These are phyloP conservation scores for Suillus brevipes DNA, from an alignment of 768 basidiomycete species.

Conservation along the genomic window DNA sequence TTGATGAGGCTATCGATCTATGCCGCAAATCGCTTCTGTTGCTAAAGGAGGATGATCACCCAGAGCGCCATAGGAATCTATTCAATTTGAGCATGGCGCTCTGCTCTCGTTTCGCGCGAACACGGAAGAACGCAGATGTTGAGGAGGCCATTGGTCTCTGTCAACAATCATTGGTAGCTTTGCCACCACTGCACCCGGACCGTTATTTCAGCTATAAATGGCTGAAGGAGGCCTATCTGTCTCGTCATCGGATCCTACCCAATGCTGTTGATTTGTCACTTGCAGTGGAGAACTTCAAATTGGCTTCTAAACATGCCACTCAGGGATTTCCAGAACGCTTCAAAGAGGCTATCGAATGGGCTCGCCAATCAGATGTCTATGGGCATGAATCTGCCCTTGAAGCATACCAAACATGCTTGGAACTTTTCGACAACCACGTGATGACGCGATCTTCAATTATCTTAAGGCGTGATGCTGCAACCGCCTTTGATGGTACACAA, in stretches of 20 bases:
- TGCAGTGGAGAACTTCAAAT: constrained; percentile 2
- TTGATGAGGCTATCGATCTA: neutral
- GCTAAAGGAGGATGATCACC: neutral
- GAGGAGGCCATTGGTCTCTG: neutral
- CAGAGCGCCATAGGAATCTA: neutral
- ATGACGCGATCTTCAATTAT: neutral
- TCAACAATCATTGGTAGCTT: neutral
- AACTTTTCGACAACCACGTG: constrained; percentile 6
- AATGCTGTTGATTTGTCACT: neutral
- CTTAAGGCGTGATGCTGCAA: neutral
- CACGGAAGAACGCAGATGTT: neutral
- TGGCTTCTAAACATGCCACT: neutral
- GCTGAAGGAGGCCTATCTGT: neutral
- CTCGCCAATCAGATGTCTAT: neutral
- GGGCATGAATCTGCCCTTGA: constrained; percentile 8
- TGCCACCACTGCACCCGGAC: neutral
- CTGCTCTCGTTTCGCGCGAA: neutral
- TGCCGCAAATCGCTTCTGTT: neutral
- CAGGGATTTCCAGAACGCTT: neutral
- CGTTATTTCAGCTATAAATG: constrained; percentile 1
- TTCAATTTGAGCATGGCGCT: neutral
- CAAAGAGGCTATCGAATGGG: neutral
- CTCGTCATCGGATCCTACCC: neutral
- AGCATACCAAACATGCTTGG: constrained; percentile 5
- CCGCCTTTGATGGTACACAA: neutral